phyloP scores from a whole-genome alignment of 805 yeast genomes.

The Yamadazyma endophytica region DNA sequence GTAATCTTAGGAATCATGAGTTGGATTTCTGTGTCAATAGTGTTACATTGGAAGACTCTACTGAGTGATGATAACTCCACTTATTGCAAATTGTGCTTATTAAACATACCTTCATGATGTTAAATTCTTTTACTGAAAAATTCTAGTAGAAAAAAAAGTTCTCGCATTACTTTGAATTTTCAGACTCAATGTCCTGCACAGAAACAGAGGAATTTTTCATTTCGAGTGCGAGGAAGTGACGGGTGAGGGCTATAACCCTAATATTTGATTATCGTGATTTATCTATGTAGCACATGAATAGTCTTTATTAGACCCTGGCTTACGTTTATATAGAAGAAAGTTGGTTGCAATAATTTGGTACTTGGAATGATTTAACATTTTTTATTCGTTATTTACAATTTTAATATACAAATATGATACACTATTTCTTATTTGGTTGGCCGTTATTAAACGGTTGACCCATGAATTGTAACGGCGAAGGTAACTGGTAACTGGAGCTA shows the following conservation, averaged over 20 bases:
- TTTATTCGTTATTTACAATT: not conserved
- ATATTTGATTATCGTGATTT: too few species aligned
- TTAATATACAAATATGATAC: slow-evolving; percentile 1
- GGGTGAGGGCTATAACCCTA: too few species aligned
- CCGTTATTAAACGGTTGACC: slow-evolving; percentile 25
- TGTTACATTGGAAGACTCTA: too few species aligned
- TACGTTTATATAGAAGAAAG: too few species aligned
- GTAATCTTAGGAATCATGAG: too few species aligned
- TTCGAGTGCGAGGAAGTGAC: not conserved
- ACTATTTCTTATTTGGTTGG: slow-evolving; percentile 8
- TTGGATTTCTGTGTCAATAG: too few species aligned
- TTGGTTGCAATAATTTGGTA: not conserved
- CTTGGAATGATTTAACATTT: not conserved
- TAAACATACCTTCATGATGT: slow-evolving; percentile 4
- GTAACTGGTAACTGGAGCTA: slow-evolving; percentile 5
- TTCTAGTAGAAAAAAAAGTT: slow-evolving; percentile 1
- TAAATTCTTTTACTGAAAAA: not conserved
- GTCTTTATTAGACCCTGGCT: too few species aligned
- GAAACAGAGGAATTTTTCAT: too few species aligned
- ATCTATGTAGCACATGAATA: too few species aligned
- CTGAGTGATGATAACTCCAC: too few species aligned
- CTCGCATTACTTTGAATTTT: slow-evolving; percentile 1
- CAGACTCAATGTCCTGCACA: not conserved
- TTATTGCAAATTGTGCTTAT: too few species aligned
- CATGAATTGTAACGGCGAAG: slow-evolving; percentile 22